Conservation (phyloP, 768 basidiomycete genomes). For the Grammothele lineata region DNA sequence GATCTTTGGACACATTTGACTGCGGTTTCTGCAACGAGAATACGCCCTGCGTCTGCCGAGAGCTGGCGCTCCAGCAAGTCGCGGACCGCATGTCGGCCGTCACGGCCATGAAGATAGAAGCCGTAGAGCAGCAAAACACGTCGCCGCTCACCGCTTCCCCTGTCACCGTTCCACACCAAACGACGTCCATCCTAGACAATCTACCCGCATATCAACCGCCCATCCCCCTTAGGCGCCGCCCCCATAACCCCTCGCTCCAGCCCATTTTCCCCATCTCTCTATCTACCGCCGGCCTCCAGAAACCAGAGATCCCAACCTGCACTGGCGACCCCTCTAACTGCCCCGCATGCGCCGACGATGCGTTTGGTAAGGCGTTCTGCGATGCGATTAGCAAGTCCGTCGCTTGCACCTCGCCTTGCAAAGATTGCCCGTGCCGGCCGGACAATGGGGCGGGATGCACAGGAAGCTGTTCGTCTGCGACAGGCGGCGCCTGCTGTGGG, state of each 20-base stretch:
- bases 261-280: slow-evolving; percentile 51
- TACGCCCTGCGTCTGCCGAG: slow-evolving; percentile 74
- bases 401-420: slow-evolving; percentile 47
- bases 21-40: slow-evolving; percentile 76
- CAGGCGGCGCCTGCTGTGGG: slow-evolving; percentile 33
- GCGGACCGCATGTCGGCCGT: slow-evolving; percentile 20
- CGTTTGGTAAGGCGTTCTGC: slow-evolving; percentile 87
- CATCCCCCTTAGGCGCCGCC: slow-evolving; percentile 69
- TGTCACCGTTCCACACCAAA: slow-evolving; percentile 21
- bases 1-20: slow-evolving; percentile 44
- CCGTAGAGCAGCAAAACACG: slow-evolving; percentile 17
- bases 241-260: slow-evolving; percentile 33
- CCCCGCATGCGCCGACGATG: slow-evolving; percentile 78
- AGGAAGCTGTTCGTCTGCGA: slow-evolving; percentile 14
- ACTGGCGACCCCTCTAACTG: slow-evolving; percentile 88
- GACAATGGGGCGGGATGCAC: slow-evolving; percentile 21
- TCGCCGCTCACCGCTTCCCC: slow-evolving; percentile 14
- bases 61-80: slow-evolving; percentile 50
- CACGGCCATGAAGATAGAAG: slow-evolving; percentile 26
- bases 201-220: slow-evolving; percentile 78
- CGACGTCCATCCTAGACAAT: slow-evolving; percentile 69
- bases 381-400: slow-evolving; percentile 64
- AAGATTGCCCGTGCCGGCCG: slow-evolving; percentile 46
- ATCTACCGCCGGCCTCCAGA: slow-evolving; percentile 24
- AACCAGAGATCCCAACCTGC: slow-evolving; percentile 40